Percentiles rank a stretch among this genome's conserved stretches.
phyloP scores from a whole-genome alignment of 345 rosid genomes.

The Brassica napus region DNA sequence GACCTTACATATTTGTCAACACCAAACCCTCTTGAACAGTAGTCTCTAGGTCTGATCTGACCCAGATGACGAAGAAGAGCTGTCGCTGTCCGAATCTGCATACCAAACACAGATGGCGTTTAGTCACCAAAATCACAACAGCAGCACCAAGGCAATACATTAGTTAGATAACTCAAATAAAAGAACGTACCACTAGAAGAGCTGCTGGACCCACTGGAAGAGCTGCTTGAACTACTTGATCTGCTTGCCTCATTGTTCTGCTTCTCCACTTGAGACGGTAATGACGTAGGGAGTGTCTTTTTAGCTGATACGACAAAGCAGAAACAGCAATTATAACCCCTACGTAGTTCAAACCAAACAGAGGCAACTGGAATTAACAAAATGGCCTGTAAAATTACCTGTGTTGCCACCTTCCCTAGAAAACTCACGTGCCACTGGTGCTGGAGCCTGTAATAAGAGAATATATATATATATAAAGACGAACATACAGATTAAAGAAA shows the following conservation, averaged over 20 bases:
- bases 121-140: neutral
- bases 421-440: constrained; percentile 47
- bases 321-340: neutral
- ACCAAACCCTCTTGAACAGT: constrained; percentile 18
- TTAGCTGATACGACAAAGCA: constrained; percentile 47
- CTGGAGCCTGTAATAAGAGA: constrained; percentile 49
- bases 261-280: constrained; percentile 54
- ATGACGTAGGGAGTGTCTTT: constrained; percentile 47
- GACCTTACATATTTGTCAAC: constrained; percentile 34
- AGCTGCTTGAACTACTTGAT: constrained; percentile 96
- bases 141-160: neutral
- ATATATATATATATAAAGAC: neutral
- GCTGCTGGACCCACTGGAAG: constrained; percentile 94
- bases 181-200: constrained; percentile 85
- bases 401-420: constrained; percentile 58
- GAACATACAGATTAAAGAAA: neutral
- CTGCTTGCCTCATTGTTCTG: constrained; percentile 64
- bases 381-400: constrained; percentile 45
- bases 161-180: neutral
- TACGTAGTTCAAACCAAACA: constrained; percentile 15
- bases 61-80: constrained; percentile 88
- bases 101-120: constrained; percentile 9
- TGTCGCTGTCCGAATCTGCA: constrained; percentile 91
- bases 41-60: constrained; percentile 53
- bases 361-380: neutral